Evolutionary conservation across 345 rosid genomes (phyloP), one percentile per base, ranked within the genome.

Genomic region (Arabis alpina): DNA sequence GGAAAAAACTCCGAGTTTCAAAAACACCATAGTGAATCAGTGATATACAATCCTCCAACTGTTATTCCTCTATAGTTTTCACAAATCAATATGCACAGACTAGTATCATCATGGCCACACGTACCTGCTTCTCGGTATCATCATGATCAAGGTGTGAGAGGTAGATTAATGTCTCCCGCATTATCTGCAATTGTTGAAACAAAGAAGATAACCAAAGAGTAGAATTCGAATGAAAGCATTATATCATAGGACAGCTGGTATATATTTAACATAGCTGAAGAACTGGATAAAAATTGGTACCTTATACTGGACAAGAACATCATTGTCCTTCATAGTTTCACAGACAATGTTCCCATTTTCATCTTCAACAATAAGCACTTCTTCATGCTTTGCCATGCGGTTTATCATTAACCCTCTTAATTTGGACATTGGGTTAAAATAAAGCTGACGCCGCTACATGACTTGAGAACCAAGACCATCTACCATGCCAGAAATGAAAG

Each of bases 371-470:
- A 95, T 90, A 41, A 95, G 75, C 69, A 95, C 98, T 78, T 95
- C 99, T 70, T 95, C 99, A 61, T 98, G 99, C 80, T 95, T 92
- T 15, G 99, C 99, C 98, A 95, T 95, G 28, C 99, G 97, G 61
- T 85, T 87, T 50, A 95, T 92, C 99, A 95, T 92, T 52, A 95
- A 86, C 86, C 90, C 83, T 79, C 98, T 85, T 80, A 92, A 68
- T 80, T 87, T 95, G 42, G 97, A 92, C 99, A 88, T 81, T 39
- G 97, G 92, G 57, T 72, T 79, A 54, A 88, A 78, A 79, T 90
- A 95, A 69, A 95, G 96, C 72, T 90, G 99, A 52, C 98, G 87
- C 45, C 99, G 83, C 74, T 87, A 97, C 74, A 82, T 44, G 79
- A 92, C 73, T 77, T 86, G 88, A 9, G 92, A 70, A 62, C 97